Base-by-base conservation (phyloP, 2,329 filamentous ascomycete genomes). In the Rhexocercosporidium sp. region DNA sequence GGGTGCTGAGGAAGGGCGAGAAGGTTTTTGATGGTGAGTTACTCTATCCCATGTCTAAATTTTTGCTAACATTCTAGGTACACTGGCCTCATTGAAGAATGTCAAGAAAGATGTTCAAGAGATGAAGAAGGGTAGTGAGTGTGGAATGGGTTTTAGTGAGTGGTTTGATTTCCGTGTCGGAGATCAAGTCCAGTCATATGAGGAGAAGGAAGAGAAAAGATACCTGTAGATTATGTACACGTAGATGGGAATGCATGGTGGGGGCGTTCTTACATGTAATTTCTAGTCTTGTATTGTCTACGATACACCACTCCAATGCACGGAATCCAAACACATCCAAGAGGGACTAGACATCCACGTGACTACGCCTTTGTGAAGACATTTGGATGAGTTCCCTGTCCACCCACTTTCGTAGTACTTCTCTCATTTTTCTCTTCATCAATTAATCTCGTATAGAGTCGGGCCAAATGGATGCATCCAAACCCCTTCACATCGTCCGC, bases 81-180 rank as follows among this genome's bases (percentile, higher is more conserved):
- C 85, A 61, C 87, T 98, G 51, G 85, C 88, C 20, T 92, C 92
- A 1, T 87, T 99, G 66, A 97, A 96, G 82, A 92, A 96, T 75
- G 88, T 92, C 78, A 97, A 98, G 85, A 96, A 96, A 78, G 93
- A 97, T 71, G 92, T 96, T 34, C 83, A 84, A 54, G 93, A 97
- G 76, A 96, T 97, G 89, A 89, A 89, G 75, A 98, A 97, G 81
- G 94, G 94, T 66, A 88, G 86, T n/a, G 96, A 99, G 80, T 99
- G 96, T 75, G 96, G 96, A 72, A 90, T 99, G 72, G 89, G 88
- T 62, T 95, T 99, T 75, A 88, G 91, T 3, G 86, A 84, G 37
- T 99, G 93, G 88, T 84, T 91, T 57, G 91, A 88, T 25, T 91
- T 98, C 77, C 79, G 90, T 75, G 83, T 88, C 16, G 96, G 95